Base-by-base conservation (phyloP, 2,329 filamentous ascomycete species). In the Eutypa lata region DNA sequence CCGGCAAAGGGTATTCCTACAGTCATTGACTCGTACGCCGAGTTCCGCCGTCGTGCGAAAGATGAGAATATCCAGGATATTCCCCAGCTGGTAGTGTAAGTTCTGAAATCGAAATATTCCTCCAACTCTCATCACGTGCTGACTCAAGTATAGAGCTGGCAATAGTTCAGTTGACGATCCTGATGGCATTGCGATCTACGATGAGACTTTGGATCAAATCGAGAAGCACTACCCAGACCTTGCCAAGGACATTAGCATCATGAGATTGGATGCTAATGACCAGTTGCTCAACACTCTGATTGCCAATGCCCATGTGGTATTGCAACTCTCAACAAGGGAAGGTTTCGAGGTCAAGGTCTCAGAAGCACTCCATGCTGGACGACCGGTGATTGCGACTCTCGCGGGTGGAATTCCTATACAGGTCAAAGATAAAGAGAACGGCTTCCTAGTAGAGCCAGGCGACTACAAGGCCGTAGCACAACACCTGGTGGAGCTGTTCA, bases 311-410 rank as follows among this genome's bases (percentile, higher is more conserved):
- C 82, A 86, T 52, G 82, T 91, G 7, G 87, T 87, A 1, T 79
- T 94, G 7, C 90, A 94, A 69, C 82, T 94, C 6, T 92, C 88
- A 2, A 91, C 87, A 0, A 82, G 88, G 35, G 90, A 94, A 66
- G 89, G 90, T 0, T 94, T 94, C 61, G 90, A 94, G 70, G 87
- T 94, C 61, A 94, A 94, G 71, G 89, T 94, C 5, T 91, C 87
- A 0, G 90, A 94, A 70, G 89, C 88, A 1, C 76, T 93, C 21
- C 89, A 92, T 65, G 90, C 91, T 44, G 89, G 89, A 14, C 83
- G 87, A 2, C 90, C 90, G 1, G 81, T 91, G 62, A 90, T 94
- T 57, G 88, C 87, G 3, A 90, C 87, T 1, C 76, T 78, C 19
- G 85, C 86, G 1, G 90, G 90, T n/a, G 90, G 90, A 11, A 92